These are phyloP conservation scores for Penicillium sp. DNA, from an alignment of 2,329 filamentous ascomycete genomes.

Conservation along the genomic window DNA sequence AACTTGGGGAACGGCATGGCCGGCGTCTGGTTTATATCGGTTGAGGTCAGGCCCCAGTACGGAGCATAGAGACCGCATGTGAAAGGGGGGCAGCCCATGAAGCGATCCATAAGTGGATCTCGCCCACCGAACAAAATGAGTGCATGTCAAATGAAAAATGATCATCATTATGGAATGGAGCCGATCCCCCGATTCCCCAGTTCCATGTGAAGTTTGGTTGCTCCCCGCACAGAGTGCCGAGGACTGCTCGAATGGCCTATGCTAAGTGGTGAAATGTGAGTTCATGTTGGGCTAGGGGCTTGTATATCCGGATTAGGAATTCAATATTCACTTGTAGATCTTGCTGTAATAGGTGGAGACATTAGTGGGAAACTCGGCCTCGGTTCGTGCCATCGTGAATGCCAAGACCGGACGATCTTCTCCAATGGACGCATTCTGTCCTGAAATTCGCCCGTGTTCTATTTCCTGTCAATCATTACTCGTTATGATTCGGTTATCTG, in stretches of 20 bases:
- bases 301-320: neutral
- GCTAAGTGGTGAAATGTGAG: neutral
- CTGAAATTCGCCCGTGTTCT: neutral
- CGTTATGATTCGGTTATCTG: neutral
- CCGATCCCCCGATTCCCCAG: constrained; percentile 12
- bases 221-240: constrained; percentile 4
- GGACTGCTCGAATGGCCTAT: neutral
- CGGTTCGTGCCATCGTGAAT: constrained; percentile 9
- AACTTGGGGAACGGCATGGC: neutral
- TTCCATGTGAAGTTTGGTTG: constrained; percentile 11
- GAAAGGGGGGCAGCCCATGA: constrained; percentile 9
- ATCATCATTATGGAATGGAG: constrained; percentile 4
- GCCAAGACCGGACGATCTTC: constrained; percentile 2
- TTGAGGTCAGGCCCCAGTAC: neutral
- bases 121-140: constrained; percentile 15
- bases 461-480: too few species aligned
- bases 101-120: constrained; percentile 11
- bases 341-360: neutral
- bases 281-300: neutral
- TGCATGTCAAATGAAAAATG: constrained; percentile 5
- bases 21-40: constrained; percentile 15
- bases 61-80: neutral
- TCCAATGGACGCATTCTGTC: neutral
- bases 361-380: neutral
- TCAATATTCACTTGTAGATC: neutral